Evolutionary conservation across 495 filamentous ascomycete species (phyloP).

Genomic region (Podospora tetraspora): DNA sequence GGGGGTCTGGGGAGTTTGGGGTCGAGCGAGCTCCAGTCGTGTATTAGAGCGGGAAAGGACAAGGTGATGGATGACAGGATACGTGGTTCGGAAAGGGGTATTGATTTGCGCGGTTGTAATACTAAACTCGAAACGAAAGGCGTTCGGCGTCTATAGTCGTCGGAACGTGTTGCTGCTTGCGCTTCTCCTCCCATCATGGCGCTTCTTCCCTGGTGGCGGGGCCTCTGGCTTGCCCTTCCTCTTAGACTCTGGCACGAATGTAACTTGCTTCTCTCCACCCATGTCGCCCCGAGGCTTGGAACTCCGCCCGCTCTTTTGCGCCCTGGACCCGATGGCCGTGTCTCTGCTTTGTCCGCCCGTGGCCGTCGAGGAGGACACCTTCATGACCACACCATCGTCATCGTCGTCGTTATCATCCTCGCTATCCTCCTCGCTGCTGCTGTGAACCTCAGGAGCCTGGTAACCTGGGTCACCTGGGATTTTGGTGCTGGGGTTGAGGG

Average conservation of each 20-base stretch:
- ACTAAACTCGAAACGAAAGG: constrained; percentile 17
- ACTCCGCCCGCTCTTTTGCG: constrained; percentile 42
- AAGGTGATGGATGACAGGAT: constrained; percentile 11
- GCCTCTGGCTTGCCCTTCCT: constrained; percentile 40
- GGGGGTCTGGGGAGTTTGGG: background rate
- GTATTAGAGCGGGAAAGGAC: background rate
- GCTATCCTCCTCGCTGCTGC: constrained; percentile 38
- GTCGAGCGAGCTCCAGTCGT: background rate
- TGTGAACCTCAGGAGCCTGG: constrained; percentile 17
- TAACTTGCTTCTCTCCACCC: constrained; percentile 79
- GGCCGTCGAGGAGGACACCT: constrained; percentile 62
- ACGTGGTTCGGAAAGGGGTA: constrained; percentile 11
- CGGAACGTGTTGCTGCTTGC: constrained; percentile 70
- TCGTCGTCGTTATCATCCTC: constrained; percentile 36
- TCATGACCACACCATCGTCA: constrained; percentile 46
- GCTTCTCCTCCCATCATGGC: constrained; percentile 55
- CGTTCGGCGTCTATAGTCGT: constrained; percentile 43
- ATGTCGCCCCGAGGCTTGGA: constrained; percentile 50
- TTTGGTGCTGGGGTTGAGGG: constrained; percentile 75
- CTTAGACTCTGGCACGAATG: constrained; percentile 67
- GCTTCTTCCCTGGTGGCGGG: constrained; percentile 34
- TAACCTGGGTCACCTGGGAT: constrained; percentile 26
- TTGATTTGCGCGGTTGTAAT: constrained; percentile 28
- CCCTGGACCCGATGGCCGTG: constrained; percentile 68
- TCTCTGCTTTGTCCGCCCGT: constrained; percentile 50